phyloP scores from a whole-genome alignment of 306 rosid species.

The Gynostemma pentaphyllum region DNA sequence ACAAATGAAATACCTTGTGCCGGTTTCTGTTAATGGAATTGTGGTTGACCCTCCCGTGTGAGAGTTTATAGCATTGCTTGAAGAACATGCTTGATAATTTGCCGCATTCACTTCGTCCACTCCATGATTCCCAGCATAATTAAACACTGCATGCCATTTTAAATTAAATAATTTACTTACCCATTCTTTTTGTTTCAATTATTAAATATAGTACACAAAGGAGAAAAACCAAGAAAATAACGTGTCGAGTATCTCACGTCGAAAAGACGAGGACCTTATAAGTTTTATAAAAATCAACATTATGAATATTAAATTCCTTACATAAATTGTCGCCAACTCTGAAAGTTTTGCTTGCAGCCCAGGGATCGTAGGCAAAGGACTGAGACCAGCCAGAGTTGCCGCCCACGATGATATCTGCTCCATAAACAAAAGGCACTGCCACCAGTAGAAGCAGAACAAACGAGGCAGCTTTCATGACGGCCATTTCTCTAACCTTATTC shows the following conservation, averaged over 20 bases:
- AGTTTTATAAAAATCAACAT: background rate
- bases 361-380: slow-evolving; percentile 12
- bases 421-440: slow-evolving; percentile 33
- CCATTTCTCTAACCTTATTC: slow-evolving; percentile 19
- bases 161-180: background rate
- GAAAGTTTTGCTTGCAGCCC: slow-evolving; percentile 43
- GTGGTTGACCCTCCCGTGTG: slow-evolving; percentile 22
- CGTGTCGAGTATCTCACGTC: too few relatives aligned
- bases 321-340: slow-evolving; percentile 49
- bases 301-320: background rate
- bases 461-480: slow-evolving; percentile 16
- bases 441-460: slow-evolving; percentile 30
- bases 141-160: slow-evolving; percentile 41
- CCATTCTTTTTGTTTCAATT: background rate
- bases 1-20: slow-evolving; percentile 42
- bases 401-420: slow-evolving; percentile 37
- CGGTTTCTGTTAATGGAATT: slow-evolving; percentile 16
- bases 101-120: slow-evolving; percentile 26
- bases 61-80: slow-evolving; percentile 15
- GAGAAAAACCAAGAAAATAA: background rate
- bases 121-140: slow-evolving; percentile 22
- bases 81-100: slow-evolving; percentile 27
- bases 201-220: too few relatives aligned
- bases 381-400: slow-evolving; percentile 25
- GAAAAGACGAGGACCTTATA: too few relatives aligned